Evolutionary conservation across 129 eudicot species (phyloP), one percentile per base, ranked within the genome.

Genomic region (Gnaphalium uliginosum): DNA sequence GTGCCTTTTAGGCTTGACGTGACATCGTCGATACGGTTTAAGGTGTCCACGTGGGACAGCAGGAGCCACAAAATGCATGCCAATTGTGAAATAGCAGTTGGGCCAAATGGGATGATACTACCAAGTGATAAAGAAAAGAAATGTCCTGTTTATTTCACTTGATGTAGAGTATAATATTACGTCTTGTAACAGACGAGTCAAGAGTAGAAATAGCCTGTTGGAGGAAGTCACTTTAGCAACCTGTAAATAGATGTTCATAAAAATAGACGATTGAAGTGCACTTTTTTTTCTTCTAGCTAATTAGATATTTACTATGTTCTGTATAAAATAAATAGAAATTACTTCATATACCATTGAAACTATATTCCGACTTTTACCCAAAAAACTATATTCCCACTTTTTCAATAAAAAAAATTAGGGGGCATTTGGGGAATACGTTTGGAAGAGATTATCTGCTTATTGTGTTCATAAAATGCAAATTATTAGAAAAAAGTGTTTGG

Each of bases 101-200:
- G 99, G 17, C 54, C 83, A 3, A 90, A 91, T 69, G 99, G 96
- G 75, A 74, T 71, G 74, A 50, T 95, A 53, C 65, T 91, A 87
- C 79, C 85, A 48, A 66, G 37, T 39, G 71, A 79, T 19, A 81
- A 29, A 60, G 85, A 74, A 8, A 80, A 80, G 64, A 85, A 82
- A 74, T 95, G 99, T 62, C 89, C 86, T 4, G 86, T 88, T 73
- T 91, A 94, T 81, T 91, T 94, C 57, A 76, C 77, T 64, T 92
- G 72, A 48, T 33, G 10, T 69, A 19, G n/a, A 69, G 27, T 4
- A 24, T 33, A 7, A 57, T 72, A 14, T 13, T 13, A 43, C 51
- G 18, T 43, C 18, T 14, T 46, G 53, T 39, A 39, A 39, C 46
- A 39, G 2, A 39, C 13, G 13, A 9, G 13, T 39, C 14, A 10